phyloP scores from a whole-genome alignment of 2,329 filamentous ascomycete genomes.

The Helotiales sp. region DNA sequence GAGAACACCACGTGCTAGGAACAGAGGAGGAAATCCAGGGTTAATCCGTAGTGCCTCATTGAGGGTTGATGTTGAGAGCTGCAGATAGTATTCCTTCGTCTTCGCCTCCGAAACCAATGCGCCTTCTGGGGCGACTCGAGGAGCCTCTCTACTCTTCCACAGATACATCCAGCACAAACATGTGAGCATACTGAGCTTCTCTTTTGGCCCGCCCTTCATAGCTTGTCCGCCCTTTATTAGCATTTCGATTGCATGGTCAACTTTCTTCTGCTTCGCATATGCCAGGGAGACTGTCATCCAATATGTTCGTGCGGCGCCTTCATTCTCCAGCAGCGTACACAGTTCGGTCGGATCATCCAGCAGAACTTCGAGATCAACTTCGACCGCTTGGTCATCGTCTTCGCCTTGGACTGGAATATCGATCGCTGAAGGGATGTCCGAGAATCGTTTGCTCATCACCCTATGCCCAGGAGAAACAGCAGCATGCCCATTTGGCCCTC shows the following conservation, averaged over 20 bases:
- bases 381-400: conserved; percentile 74
- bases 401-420: conserved; percentile 70
- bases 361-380: conserved; percentile 89
- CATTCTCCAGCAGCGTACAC: conserved; percentile 93
- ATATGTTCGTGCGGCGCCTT: conserved; percentile 86
- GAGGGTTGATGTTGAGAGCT: conserved; percentile 85
- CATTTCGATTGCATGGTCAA: conserved; percentile 81
- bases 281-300: conserved; percentile 99
- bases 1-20: conserved; percentile 87
- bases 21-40: conserved; percentile 88
- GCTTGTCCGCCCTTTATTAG: conserved; percentile 68
- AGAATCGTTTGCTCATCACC: conserved; percentile 55
- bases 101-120: conserved; percentile 72
- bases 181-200: conserved; percentile 68
- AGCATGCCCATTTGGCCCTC: conserved; percentile 37
- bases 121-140: conserved; percentile 68
- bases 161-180: conserved; percentile 75
- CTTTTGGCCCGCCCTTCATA: conserved; percentile 64
- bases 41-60: conserved; percentile 97
- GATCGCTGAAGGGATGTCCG: conserved; percentile 67
- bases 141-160: conserved; percentile 71
- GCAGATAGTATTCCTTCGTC: conserved; percentile 92
- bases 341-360: conserved; percentile 94
- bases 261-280: conserved; percentile 94
- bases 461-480: conserved; percentile 28